These are phyloP conservation scores for Rosellinia necatrix DNA, from an alignment of 2,329 filamentous ascomycete genomes.

Conservation along the genomic window DNA sequence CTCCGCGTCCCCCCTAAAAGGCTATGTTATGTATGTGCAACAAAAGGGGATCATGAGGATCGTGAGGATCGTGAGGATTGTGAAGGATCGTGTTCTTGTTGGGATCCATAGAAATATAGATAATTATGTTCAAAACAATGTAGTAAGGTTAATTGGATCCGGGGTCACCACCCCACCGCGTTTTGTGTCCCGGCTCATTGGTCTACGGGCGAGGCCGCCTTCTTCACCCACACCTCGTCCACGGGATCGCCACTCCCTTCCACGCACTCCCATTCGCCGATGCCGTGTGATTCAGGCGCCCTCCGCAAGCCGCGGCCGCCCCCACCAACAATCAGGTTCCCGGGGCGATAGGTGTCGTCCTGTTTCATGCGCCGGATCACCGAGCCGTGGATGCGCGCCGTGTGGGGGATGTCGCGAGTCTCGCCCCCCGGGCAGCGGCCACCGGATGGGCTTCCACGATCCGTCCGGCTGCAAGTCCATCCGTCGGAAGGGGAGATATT, in stretches of 20 bases:
- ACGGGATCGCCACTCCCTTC: slow-evolving; percentile 68
- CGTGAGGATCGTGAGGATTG: no score
- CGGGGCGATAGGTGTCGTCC: slow-evolving; percentile 70
- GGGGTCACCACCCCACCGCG: background rate
- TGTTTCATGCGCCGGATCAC: slow-evolving; percentile 73
- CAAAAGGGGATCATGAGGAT: no score
- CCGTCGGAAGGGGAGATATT: slow-evolving; percentile 78
- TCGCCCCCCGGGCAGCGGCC: slow-evolving; percentile 80
- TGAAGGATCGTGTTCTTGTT: no score
- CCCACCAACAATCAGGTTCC: slow-evolving; percentile 79
- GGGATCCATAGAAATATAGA: background rate
- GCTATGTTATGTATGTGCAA: no score
- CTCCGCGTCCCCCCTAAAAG: no score
- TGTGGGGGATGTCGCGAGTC: slow-evolving; percentile 73
- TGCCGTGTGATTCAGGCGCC: slow-evolving; percentile 66
- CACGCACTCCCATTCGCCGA: slow-evolving; percentile 73
- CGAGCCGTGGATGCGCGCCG: slow-evolving; percentile 73
- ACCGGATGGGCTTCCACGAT: slow-evolving; percentile 78
- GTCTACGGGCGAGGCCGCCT: slow-evolving; percentile 20
- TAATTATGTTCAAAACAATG: background rate
- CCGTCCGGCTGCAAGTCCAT: slow-evolving; percentile 78
- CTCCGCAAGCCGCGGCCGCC: slow-evolving; percentile 70
- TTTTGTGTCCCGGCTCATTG: background rate
- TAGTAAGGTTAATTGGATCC: background rate
- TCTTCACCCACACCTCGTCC: slow-evolving; percentile 68